phyloP scores from a whole-genome alignment of 169 alveolate genomes.

The Cryptosporidium baileyi region DNA sequence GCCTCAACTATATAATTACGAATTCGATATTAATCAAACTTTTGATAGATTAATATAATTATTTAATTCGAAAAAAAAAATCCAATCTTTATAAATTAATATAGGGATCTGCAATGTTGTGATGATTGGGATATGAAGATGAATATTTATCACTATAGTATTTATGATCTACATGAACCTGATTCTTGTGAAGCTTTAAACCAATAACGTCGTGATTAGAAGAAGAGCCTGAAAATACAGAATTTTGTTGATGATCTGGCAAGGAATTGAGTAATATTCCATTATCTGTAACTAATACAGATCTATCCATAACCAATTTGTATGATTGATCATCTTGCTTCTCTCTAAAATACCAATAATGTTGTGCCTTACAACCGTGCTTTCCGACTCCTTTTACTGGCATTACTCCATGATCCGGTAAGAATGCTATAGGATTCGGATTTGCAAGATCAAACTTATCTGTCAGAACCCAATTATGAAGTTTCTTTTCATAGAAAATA shows the following conservation, averaged over 20 bases:
- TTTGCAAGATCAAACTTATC: conserved; percentile 29
- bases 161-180: conserved; percentile 41
- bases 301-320: conserved; percentile 60
- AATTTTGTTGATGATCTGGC: neutral
- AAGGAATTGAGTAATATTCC: conserved; percentile 48
- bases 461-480: conserved; percentile 67
- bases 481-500: conserved; percentile 49
- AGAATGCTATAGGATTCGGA: conserved; percentile 61
- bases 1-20: no score
- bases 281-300: conserved; percentile 56
- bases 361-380: conserved; percentile 68
- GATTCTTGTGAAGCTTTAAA: conserved; percentile 54
- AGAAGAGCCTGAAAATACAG: neutral
- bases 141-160: conserved; percentile 24
- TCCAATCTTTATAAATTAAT: no score
- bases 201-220: conserved; percentile 34
- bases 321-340: conserved; percentile 14
- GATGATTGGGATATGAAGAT: neutral
- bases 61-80: no score
- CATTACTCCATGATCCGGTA: conserved; percentile 70
- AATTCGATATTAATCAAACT: no score
- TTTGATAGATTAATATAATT: no score
- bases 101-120: conserved; percentile 39
- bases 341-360: conserved; percentile 60
- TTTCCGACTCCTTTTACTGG: conserved; percentile 68